Base-by-base conservation (phyloP, 768 basidiomycete species). In the Psilocybe tampanensis region DNA sequence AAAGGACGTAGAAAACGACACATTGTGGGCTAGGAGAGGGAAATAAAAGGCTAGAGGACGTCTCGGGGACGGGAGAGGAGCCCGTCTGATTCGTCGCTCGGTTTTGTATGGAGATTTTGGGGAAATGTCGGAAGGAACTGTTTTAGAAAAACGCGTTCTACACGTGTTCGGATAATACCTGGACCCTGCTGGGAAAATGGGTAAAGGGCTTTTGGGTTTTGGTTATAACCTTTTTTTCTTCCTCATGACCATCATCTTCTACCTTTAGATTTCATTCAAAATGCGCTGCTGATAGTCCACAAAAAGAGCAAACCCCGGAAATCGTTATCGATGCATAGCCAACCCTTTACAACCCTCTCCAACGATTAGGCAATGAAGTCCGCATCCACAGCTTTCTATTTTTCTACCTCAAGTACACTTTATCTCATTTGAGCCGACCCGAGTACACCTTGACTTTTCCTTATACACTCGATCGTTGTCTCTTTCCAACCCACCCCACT, bases 291-390 rank as follows among this genome's bases (percentile, higher is more conserved):
- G 41, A 47, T 50, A 48, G 43, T 26, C 47, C 52, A 29, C 52
- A 39, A 34, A 29, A 52, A 58, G 21, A 12, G n/a, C n/a, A 49
- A 47, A 45, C 21, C 21, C 39, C 23, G 19, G n/a, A n/a, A 51
- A 64, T 60, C 63, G 58, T 62, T 60, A 60, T 51, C 61, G 60
- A 62, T 65, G 42, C 43, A n/a, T n/a, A n/a, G n/a, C n/a, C n/a
- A 51, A 44, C 55, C 48, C 48, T 47, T 54, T 36, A 63, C 54
- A 54, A 55, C 56, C 19, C 24, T 33, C 9, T 24, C 24, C 33
- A 45, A 24, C 54, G 43, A 41, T n/a, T 56, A 51, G 23, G 47
- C 47, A n/a, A 48, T 48, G 44, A 59, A 57, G 54, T 24, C 50
- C n/a, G 52, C 21, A 21, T 29, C 18, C 41, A 17, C 26, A 44